Evolutionary conservation across 257 asterid genomes (phyloP), one percentile per base, ranked within the genome.

Genomic region (Solanum tarijense): DNA sequence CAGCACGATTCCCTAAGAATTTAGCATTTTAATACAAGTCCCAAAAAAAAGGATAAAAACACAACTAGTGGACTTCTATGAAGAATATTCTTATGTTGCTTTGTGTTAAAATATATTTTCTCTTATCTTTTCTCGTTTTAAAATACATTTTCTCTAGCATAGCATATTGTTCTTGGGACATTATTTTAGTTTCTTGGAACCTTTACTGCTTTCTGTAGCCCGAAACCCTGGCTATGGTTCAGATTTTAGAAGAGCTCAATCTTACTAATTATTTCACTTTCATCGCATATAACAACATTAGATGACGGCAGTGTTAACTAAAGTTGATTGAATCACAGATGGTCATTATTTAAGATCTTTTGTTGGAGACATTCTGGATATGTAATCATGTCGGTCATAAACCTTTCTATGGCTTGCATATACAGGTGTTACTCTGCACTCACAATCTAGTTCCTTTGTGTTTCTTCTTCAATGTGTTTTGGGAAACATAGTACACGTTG

Each of bases 361-460:
- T 93, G 93, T 93, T 92, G 97, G 93, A 92, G 96, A 91, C 92
- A 89, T 86, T 90, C 91, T 87, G 93, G 95, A 91, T 93, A 91
- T 90, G 87, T 87, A 89, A 90, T 92, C 95, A 89, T 90, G 90
- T 94, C 91, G 88, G 78, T 92, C 90, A 83, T 88, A 93, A 92
- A 90, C 91, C 93, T 92, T 91, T 93, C 88, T 92, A 92, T 90
- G 95, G 95, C 91, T 87, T 89, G 89, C 88, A 84, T 90, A 88
- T 90, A 85, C 95, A 92, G 95, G 95, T 93, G 93, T 90, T 90
- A 75, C 91, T 92, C 96, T 94, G 94, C 94, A 87, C 93, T 91
- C 91, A 85, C 73, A 52, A n/a, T 66, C 88, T 83, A 29, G 25
- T 81, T 89, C 39, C 84, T 89, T 68, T 71, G 36, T 25, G 88